Conservation (phyloP, 2,329 filamentous ascomycete genomes). For the Claviceps paspali region DNA sequence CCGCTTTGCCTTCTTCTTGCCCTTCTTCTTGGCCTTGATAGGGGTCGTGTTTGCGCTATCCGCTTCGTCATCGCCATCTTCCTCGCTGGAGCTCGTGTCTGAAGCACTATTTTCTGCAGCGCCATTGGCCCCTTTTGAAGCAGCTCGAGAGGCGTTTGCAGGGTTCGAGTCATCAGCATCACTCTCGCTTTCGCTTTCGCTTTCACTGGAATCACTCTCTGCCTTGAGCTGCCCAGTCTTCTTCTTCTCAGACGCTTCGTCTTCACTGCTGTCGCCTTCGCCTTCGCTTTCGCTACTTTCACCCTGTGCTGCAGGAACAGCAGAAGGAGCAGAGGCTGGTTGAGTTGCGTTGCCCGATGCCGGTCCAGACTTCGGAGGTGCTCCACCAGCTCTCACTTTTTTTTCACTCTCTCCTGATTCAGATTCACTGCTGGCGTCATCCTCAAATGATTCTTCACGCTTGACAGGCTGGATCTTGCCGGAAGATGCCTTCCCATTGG, state of each 20-base stretch:
- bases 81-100: slow-evolving; percentile 12
- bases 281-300: too few species aligned
- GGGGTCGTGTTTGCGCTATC: slow-evolving; percentile 4
- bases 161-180: too few species aligned
- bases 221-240: background rate
- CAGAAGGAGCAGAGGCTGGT: slow-evolving; percentile 13
- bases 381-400: slow-evolving; percentile 5
- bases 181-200: too few species aligned
- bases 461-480: slow-evolving; percentile 5
- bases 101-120: slow-evolving; percentile 5
- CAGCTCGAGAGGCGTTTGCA: slow-evolving; percentile 8
- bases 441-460: slow-evolving; percentile 9
- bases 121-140: slow-evolving; percentile 9
- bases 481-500: slow-evolving; percentile 9
- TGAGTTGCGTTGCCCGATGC: slow-evolving; percentile 5
- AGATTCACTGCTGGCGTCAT: slow-evolving; percentile 16
- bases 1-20: background rate
- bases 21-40: background rate
- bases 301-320: too few species aligned
- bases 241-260: slow-evolving; percentile 9
- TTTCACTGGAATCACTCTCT: slow-evolving; percentile 8
- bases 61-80: slow-evolving; percentile 11
- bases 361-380: slow-evolving; percentile 1
- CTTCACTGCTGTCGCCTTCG: slow-evolving; percentile 1
- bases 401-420: slow-evolving; percentile 6